Conservation (phyloP, 352 stramenopile species). For the Phytophthora multivora region DNA sequence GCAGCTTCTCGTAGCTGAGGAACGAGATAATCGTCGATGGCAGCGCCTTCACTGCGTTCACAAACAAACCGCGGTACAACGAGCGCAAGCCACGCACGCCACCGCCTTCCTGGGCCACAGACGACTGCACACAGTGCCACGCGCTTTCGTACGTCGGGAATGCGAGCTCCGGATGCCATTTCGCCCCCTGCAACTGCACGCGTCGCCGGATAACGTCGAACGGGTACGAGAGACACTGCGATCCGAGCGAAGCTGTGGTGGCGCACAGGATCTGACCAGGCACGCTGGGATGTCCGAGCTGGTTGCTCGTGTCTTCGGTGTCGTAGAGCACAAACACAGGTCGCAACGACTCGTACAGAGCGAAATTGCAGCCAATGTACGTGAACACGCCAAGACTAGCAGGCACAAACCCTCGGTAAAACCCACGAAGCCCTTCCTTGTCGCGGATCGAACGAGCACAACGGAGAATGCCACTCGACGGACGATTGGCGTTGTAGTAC, state of each 20-base stretch:
- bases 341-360: conserved; percentile 84
- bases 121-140: conserved; percentile 71
- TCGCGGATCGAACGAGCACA: conserved; percentile 57
- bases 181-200: conserved; percentile 70
- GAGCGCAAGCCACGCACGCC: conserved; percentile 37
- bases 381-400: conserved; percentile 76
- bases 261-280: conserved; percentile 81
- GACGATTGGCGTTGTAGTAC: conserved; percentile 48
- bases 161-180: conserved; percentile 59
- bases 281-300: conserved; percentile 70
- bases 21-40: conserved; percentile 81
- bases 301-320: conserved; percentile 51
- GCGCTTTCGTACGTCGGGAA: conserved; percentile 78
- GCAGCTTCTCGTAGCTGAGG: conserved; percentile 81
- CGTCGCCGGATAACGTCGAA: conserved; percentile 83
- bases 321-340: conserved; percentile 84
- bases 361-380: conserved; percentile 87
- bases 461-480: conserved; percentile 57
- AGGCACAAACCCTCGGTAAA: conserved; percentile 77
- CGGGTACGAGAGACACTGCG: conserved; percentile 79
- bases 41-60: conserved; percentile 75
- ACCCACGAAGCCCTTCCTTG: conserved; percentile 55
- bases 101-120: conserved; percentile 42
- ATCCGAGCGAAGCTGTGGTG: conserved; percentile 66
- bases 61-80: conserved; percentile 79